These are phyloP conservation scores for Coemansia sp. DNA, from an alignment of 192 early-diverging fungal genomes.

Conservation along the genomic window DNA sequence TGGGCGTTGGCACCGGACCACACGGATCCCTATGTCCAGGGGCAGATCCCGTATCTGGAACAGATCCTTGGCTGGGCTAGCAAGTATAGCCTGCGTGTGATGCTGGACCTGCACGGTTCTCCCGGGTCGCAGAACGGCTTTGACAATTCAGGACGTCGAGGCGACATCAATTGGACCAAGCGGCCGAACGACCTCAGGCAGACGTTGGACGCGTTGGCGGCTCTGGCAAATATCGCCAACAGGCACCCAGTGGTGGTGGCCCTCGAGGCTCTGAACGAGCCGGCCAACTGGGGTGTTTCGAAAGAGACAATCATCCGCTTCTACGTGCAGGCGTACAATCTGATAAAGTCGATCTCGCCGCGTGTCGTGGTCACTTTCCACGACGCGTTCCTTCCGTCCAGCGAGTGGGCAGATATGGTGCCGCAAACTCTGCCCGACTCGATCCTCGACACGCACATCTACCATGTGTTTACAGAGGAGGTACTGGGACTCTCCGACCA, in stretches of 20 bases:
- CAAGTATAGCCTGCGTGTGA: slow-evolving; percentile 59
- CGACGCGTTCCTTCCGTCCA: slow-evolving; percentile 40
- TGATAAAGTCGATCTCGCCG: slow-evolving; percentile 30
- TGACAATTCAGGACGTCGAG: slow-evolving; percentile 44
- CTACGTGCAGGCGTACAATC: slow-evolving; percentile 30
- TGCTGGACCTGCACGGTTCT: slow-evolving; percentile 63
- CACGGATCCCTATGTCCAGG: slow-evolving; percentile 58
- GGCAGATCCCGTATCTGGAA: slow-evolving; percentile 52
- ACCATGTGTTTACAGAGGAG: slow-evolving; percentile 44
- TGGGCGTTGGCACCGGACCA: slow-evolving; percentile 56
- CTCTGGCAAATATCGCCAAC: slow-evolving; percentile 33
- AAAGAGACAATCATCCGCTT: slow-evolving; percentile 26
- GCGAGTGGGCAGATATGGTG: slow-evolving; percentile 29
- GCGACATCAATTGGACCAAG: slow-evolving; percentile 42
- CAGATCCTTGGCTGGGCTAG: slow-evolving; percentile 57
- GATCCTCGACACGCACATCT: slow-evolving; percentile 47
- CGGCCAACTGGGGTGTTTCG: slow-evolving; percentile 46
- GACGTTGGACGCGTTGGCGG: slow-evolving; percentile 23
- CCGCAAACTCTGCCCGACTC: slow-evolving; percentile 29
- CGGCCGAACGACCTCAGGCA: slow-evolving; percentile 10
- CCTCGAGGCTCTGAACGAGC: slow-evolving; percentile 49
- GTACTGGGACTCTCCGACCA: slow-evolving; percentile 13
- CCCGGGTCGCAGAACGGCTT: slow-evolving; percentile 73
- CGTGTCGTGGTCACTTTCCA: slow-evolving; percentile 26
- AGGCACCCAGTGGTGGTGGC: slow-evolving; percentile 20